Base-by-base conservation (phyloP, 257 asterid genomes). In the Orobanche coerulescens region DNA sequence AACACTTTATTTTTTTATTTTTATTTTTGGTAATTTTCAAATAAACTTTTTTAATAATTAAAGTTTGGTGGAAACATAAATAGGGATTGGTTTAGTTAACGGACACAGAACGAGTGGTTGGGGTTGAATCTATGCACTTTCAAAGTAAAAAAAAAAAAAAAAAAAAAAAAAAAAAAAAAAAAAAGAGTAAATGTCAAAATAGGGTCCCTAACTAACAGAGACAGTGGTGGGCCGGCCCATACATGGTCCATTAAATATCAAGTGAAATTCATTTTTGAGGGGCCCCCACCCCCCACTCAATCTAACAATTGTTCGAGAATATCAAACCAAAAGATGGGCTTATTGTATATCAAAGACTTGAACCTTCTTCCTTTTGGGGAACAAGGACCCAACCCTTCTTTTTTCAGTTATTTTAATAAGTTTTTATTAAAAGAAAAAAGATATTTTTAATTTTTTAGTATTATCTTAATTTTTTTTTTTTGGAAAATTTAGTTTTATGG, bases 281-380 rank as follows among this genome's bases (percentile, higher is more conserved):
- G 78, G 52, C 79, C 85, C 75, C 62, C 28, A n/a, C n/a, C n/a
- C 22, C 10, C 2, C 12, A 52, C 72, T 4, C 52, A 64, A 62
- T 44, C 58, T 57, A 48, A 48, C 54, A 54, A 36, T 58, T 71
- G 76, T 67, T 63, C 47, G 68, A 75, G 65, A 68, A 65, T 34
- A 75, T 62, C 72, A 74, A 71, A 71, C 75, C 62, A 68, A 57
- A 59, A 46, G 63, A 49, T 72, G 76, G 76, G 43, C 47, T 40
- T 52, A 2, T 68, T 64, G 54, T 40, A 55, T 55, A 67, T 65
- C 71, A 71, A n/a, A 34, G 70, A 22, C 65, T 66, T 55, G 47
- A 67, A 78, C 73, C 67, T 85, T 67, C 94, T 73, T 79, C 83
- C 94, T 78, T 77, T 71, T 50, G 79, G 94, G 87, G 83, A 81